phyloP scores from a whole-genome alignment of 371 early-diverging fungal genomes.

The Blastocladiella emersonii region DNA sequence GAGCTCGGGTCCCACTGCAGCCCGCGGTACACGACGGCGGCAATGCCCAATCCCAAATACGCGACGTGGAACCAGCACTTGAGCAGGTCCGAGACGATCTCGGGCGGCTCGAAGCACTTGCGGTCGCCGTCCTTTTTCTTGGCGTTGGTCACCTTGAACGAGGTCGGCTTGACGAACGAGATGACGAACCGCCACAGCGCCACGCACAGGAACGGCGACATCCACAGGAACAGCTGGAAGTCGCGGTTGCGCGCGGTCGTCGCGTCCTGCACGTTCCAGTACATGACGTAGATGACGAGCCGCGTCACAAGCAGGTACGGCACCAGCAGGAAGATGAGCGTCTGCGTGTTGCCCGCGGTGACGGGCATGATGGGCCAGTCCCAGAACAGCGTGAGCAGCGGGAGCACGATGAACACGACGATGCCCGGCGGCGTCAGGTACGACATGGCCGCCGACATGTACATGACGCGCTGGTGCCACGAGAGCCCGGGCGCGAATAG shows the following conservation, averaged over 20 bases:
- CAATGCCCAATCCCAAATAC: neutral
- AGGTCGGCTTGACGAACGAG: neutral
- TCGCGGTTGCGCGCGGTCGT: slow-evolving; percentile 8
- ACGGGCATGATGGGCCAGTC: slow-evolving; percentile 7
- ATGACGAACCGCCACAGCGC: slow-evolving; percentile 1
- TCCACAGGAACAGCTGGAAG: slow-evolving; percentile 8
- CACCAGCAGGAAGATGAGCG: slow-evolving; percentile 2
- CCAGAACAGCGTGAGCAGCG: slow-evolving; percentile 3
- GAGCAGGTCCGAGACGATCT: neutral
- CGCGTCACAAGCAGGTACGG: slow-evolving; percentile 2
- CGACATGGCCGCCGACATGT: slow-evolving; percentile 5
- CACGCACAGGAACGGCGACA: slow-evolving; percentile 7
- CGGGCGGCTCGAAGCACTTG: neutral
- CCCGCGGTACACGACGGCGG: slow-evolving; percentile 6
- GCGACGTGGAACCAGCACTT: slow-evolving; percentile 4
- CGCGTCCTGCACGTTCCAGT: slow-evolving; percentile 1
- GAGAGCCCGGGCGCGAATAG: neutral
- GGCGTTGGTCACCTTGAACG: slow-evolving; percentile 9
- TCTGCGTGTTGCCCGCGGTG: neutral
- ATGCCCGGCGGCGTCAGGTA: slow-evolving; percentile 7
- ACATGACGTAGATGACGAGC: slow-evolving; percentile 7
- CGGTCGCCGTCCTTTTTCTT: neutral
- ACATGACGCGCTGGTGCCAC: slow-evolving; percentile 9
- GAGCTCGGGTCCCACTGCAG: neutral
- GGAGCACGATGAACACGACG: slow-evolving; percentile 3